phyloP scores from a whole-genome alignment of 345 rosid species.

The Garcia nutans region DNA sequence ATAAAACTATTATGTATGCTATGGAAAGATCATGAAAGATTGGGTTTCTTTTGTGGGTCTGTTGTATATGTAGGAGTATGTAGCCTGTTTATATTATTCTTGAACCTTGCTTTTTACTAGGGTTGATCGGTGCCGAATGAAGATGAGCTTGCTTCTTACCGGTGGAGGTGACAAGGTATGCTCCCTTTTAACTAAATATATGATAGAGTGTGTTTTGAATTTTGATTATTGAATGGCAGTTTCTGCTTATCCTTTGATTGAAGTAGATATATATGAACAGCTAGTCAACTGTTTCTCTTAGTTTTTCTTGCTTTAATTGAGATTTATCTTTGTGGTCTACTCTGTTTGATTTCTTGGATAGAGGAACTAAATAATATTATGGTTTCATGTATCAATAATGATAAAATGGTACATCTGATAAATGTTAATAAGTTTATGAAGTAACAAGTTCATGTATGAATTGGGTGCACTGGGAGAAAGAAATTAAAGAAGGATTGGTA shows the following conservation, averaged over 20 bases:
- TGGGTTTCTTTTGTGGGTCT: not conserved
- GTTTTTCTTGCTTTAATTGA: not conserved
- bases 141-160: constrained; percentile 73
- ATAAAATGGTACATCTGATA: too few species aligned
- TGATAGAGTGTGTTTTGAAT: not conserved
- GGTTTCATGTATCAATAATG: not conserved
- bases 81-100: constrained; percentile 1
- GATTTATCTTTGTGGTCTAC: not conserved
- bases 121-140: constrained; percentile 80
- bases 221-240: not conserved
- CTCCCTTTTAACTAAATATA: not conserved
- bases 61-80: not conserved
- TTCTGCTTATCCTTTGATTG: not conserved
- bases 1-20: not conserved
- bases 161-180: constrained; percentile 95
- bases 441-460: not conserved
- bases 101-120: constrained; percentile 41
- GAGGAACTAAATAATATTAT: not conserved
- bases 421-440: not conserved
- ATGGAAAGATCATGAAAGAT: not conserved
- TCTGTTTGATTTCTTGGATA: not conserved
- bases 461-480: not conserved
- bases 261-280: not conserved
- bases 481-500: not conserved
- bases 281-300: not conserved